A percentile compares a stretch with the other conserved stretches of the same genome.
These are phyloP conservation scores for Isabelozyma rhagii DNA, from an alignment of 805 yeast species.

Conservation along the genomic window DNA sequence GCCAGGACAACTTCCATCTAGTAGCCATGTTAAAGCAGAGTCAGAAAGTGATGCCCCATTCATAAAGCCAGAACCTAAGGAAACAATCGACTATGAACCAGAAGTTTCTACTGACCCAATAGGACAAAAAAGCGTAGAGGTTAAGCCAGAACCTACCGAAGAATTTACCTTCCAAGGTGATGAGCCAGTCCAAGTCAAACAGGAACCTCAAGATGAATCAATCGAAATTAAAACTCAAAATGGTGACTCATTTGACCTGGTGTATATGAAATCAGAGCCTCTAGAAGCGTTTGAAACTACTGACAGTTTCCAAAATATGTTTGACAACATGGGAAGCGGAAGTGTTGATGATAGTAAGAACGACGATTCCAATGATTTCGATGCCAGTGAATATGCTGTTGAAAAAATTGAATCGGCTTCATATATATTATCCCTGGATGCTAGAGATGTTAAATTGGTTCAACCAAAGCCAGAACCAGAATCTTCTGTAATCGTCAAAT, in stretches of 20 bases:
- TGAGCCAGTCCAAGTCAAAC: not conserved
- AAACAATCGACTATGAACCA: not conserved
- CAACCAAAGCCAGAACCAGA: not conserved
- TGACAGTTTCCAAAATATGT: not conserved
- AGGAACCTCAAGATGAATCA: not conserved
- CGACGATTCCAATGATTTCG: not conserved
- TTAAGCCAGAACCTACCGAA: not conserved
- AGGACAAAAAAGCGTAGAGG: not conserved
- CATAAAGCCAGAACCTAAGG: not conserved
- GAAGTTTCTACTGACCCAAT: too few relatives aligned
- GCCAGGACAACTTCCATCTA: too few relatives aligned
- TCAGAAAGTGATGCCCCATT: not conserved
- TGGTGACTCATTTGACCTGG: not conserved
- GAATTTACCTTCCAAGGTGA: not conserved
- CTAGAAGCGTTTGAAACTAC: not conserved
- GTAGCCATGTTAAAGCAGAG: not conserved
- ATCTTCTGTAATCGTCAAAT: not conserved
- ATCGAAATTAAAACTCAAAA: not conserved
- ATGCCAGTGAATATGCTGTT: constrained; percentile 1
- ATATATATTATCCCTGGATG: constrained; percentile 1
- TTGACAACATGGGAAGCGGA: too few relatives aligned
- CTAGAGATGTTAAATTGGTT: constrained; percentile 1
- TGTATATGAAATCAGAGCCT: not conserved
- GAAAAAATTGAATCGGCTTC: constrained; percentile 5
- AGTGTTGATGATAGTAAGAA: not conserved